Evolutionary conservation across 2,329 filamentous ascomycete genomes (phyloP), one percentile per base, ranked within the genome.

Genomic region (Xylaria arbuscula): DNA sequence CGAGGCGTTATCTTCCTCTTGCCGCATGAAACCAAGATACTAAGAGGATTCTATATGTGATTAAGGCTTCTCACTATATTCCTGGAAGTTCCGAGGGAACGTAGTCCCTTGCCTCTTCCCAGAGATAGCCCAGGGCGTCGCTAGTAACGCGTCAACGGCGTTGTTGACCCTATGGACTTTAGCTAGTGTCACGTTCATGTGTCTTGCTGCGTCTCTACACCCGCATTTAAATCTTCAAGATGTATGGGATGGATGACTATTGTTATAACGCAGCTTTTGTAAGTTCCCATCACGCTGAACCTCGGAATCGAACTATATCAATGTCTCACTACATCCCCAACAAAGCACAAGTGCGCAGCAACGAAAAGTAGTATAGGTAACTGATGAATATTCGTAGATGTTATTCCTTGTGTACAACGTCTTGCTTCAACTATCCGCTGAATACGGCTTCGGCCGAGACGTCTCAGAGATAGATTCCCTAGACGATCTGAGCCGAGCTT

Each of bases 401-500:
- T 55, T 66, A 1, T 61, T 69, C 19, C 36, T 62, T 4, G 40
- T 64, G 7, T 69, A 69, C 48, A 47, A 56, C 9, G 55, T 62
- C 22, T 9, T 69, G 3, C 13, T 69, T 19, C 59, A 66, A 19
- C 32, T 57, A 1, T 60, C 66, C 4, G 63, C 69, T 0, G 17
- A 48, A 28, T 59, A 56, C 24, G 66, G 69, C 2, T 58, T 71
- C 19, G 69, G 69, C 8, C 36, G 19, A 34, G 59, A 66, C 32
- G 22, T 64, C 3, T 54, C 55, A 1, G 48, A 38, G 5, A 71
- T 69, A 24, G 11, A 24, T 22, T 48, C 62, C 10, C 24, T 10
- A n/a, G 60, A 64, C 6, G 50, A 66, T 4, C 15, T 45, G 17
- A 15, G 34, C 15, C 36, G 38, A 50, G 78, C 80, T 0, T 72